Conservation (phyloP, 768 basidiomycete genomes). For the Tulasnella sp. region DNA sequence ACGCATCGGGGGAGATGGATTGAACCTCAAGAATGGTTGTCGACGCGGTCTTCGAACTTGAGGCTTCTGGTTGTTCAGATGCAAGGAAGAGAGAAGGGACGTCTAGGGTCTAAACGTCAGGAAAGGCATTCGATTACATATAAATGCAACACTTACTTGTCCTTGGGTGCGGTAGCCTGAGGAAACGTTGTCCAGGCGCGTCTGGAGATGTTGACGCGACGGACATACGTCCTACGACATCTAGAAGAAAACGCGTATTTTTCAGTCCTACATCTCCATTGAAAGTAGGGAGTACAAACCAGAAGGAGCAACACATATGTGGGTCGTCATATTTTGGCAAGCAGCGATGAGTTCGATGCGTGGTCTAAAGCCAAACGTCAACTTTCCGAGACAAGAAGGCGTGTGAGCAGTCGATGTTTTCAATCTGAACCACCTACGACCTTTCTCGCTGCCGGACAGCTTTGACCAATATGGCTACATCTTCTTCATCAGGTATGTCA, state of each 20-base stretch:
- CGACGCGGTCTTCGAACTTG: constrained; percentile 31
- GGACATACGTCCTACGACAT: neutral
- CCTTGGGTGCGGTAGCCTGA: constrained; percentile 81
- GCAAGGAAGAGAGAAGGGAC: constrained; percentile 63
- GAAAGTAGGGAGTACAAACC: neutral
- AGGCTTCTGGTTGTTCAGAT: constrained; percentile 31
- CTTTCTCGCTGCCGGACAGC: constrained; percentile 1
- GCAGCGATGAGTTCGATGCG: neutral
- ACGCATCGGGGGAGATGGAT: constrained; percentile 62
- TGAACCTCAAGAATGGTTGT: constrained; percentile 66
- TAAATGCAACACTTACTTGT: constrained; percentile 52
- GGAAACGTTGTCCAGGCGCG: constrained; percentile 38
- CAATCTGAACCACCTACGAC: neutral
- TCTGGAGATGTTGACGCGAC: neutral
- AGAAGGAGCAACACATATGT: constrained; percentile 15
- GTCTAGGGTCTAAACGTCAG: constrained; percentile 39
- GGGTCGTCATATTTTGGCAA: constrained; percentile 1
- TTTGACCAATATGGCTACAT: constrained; percentile 25
- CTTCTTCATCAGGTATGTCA: constrained; percentile 31
- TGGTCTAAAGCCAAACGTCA: neutral
- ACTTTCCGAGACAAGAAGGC: constrained; percentile 3
- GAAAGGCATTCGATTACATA: neutral
- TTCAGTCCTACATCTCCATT: neutral
- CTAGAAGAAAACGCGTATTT: neutral
- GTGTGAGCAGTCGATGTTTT: constrained; percentile 14